Percentiles rank a stretch among this genome's conserved stretches.
Conservation (phyloP, 768 basidiomycete genomes). For the Trametes maxima region DNA sequence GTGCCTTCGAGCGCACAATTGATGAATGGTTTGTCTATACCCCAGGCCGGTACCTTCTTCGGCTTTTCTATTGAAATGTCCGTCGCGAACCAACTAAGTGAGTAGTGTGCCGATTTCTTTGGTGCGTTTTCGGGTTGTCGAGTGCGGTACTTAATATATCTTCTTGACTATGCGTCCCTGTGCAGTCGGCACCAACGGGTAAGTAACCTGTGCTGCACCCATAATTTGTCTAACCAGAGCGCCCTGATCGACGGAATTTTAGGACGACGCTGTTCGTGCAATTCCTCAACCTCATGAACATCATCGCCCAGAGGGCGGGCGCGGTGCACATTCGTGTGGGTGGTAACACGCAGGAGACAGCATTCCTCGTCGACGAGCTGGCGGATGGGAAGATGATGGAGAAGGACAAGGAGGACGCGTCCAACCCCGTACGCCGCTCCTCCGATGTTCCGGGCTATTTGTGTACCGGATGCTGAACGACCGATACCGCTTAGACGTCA, state of each 20-base stretch:
- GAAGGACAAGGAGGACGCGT: constrained; percentile 31
- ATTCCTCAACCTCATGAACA: constrained; percentile 52
- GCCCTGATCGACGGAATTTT: neutral
- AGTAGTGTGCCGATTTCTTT: neutral
- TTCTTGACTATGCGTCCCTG: neutral
- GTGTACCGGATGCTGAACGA: too few relatives aligned
- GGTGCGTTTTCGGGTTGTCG: neutral
- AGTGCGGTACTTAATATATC: neutral
- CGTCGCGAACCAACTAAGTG: constrained; percentile 42
- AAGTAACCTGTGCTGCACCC: neutral
- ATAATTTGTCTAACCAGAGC: neutral
- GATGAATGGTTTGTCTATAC: constrained; percentile 43
- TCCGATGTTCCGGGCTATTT: neutral
- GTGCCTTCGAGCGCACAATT: constrained; percentile 34
- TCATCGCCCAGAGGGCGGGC: constrained; percentile 45
- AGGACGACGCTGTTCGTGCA: constrained; percentile 27
- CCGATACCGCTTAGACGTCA: constrained; percentile 39
- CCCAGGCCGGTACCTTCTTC: constrained; percentile 57
- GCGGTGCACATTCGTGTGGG: constrained; percentile 42
- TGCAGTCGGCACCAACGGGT: constrained; percentile 8
- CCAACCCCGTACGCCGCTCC: constrained; percentile 39
- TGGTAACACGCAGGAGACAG: constrained; percentile 54
- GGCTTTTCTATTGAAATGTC: constrained; percentile 81
- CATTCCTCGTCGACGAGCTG: constrained; percentile 30
- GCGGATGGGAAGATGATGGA: constrained; percentile 27